These are phyloP conservation scores for Wickerhamiella pararugosa DNA, from an alignment of 1,139 yeast species.

Conservation along the genomic window DNA sequence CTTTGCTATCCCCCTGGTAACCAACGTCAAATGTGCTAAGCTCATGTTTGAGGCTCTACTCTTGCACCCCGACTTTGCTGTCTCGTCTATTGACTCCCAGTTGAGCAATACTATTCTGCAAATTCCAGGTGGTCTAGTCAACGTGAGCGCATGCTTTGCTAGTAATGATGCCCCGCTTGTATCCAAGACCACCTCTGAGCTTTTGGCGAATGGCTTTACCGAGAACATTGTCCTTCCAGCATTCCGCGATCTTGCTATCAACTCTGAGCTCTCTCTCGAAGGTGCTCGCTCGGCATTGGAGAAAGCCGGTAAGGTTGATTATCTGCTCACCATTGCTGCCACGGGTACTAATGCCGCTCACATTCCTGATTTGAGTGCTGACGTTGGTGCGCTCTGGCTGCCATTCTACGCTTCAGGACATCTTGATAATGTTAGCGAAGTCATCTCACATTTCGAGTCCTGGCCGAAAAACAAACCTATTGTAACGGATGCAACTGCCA, in stretches of 20 bases:
- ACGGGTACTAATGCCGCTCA: conserved; percentile 50
- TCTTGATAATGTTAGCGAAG: conserved; percentile 51
- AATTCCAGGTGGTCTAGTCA: conserved; percentile 84
- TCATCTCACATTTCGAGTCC: conserved; percentile 60
- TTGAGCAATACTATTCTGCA: conserved; percentile 72
- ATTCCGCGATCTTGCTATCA: conserved; percentile 46
- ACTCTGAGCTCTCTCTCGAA: conserved; percentile 49
- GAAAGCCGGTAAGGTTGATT: conserved; percentile 61
- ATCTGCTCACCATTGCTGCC: conserved; percentile 71
- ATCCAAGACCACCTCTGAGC: conserved; percentile 51
- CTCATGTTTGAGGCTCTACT: conserved; percentile 85
- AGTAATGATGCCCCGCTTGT: conserved; percentile 38
- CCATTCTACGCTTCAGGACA: conserved; percentile 59
- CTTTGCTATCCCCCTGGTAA: conserved; percentile 91
- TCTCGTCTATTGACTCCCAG: conserved; percentile 72
- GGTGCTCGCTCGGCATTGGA: conserved; percentile 50
- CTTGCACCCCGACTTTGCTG: conserved; percentile 46
- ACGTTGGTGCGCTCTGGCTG: conserved; percentile 66
- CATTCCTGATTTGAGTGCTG: conserved; percentile 46
- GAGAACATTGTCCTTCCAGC: conserved; percentile 71
- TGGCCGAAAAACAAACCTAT: conserved; percentile 85
- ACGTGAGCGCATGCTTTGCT: conserved; percentile 69
- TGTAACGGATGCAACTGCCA: conserved; percentile 81
- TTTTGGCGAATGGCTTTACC: conserved; percentile 80
- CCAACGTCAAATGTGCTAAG: conserved; percentile 96